Conservation (phyloP, 2,329 filamentous ascomycete genomes). For the Colletotrichum lupini region DNA sequence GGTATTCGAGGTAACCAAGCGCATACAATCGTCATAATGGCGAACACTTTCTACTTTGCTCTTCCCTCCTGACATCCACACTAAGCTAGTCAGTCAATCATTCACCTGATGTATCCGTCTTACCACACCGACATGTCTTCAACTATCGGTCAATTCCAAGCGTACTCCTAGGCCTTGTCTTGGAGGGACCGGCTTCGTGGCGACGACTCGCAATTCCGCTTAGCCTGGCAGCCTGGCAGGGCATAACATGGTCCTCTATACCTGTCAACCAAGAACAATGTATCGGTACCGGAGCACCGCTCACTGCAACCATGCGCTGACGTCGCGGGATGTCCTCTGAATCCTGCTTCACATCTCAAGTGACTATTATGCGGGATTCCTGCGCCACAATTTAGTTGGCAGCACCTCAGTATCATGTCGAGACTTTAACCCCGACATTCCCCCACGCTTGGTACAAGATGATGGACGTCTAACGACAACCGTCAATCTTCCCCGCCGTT, state of each 20-base stretch:
- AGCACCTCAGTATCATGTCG: background rate
- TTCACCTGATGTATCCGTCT: background rate
- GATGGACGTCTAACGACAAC: background rate
- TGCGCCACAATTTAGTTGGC: background rate
- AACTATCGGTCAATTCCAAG: background rate
- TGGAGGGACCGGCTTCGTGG: background rate
- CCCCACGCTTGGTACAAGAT: constrained; percentile 13
- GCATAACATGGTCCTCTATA: background rate
- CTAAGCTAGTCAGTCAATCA: background rate
- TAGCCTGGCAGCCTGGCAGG: background rate
- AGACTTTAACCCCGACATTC: background rate
- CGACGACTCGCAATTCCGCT: background rate
- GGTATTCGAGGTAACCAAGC: background rate
- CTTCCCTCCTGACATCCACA: background rate
- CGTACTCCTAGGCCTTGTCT: background rate
- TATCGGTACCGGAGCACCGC: background rate
- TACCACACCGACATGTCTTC: background rate
- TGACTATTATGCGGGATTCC: background rate
- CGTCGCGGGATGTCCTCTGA: background rate
- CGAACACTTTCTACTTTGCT: background rate
- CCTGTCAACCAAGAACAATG: background rate
- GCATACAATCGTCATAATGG: background rate
- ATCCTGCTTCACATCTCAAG: background rate
- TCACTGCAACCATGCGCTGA: background rate
- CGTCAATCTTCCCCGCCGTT: constrained; percentile 26